Evolutionary conservation across 768 basidiomycete genomes (phyloP).

Genomic region (Podaxis sp.): DNA sequence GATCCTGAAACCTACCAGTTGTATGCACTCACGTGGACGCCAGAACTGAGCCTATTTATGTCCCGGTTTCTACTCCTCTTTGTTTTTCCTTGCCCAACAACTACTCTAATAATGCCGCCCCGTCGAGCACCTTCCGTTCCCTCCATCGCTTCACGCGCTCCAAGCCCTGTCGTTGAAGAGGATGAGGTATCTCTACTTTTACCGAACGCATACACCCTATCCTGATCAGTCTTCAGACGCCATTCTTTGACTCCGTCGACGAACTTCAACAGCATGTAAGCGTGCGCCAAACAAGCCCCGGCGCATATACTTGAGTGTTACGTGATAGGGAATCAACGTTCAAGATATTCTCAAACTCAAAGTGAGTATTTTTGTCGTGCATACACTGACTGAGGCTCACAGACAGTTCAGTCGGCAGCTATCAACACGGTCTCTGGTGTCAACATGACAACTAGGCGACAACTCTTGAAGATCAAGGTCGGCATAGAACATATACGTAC

Average conservation of each 20-base stretch:
- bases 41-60: slow-evolving; percentile 4
- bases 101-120: slow-evolving; percentile 40
- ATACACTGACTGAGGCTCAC: slow-evolving; percentile 15
- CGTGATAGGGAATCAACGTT: slow-evolving; percentile 82
- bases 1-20: slow-evolving; percentile 3
- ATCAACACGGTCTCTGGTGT: slow-evolving; percentile 87
- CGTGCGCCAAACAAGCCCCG: background rate
- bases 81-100: background rate
- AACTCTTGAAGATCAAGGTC: slow-evolving; percentile 93
- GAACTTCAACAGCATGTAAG: slow-evolving; percentile 81
- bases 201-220: background rate
- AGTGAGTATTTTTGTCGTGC: slow-evolving; percentile 37
- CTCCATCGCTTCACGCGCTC: slow-evolving; percentile 49
- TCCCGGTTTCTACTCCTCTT: background rate
- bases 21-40: slow-evolving; percentile 17
- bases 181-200: slow-evolving; percentile 35
- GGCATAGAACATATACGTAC: slow-evolving; percentile 21
- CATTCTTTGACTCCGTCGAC: slow-evolving; percentile 78
- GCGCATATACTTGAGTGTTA: slow-evolving; percentile 9
- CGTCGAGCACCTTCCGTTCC: slow-evolving; percentile 51
- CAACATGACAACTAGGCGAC: slow-evolving; percentile 87
- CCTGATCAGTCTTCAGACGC: slow-evolving; percentile 33
- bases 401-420: slow-evolving; percentile 57
- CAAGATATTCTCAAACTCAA: slow-evolving; percentile 96
- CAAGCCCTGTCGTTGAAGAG: slow-evolving; percentile 43